Evolutionary conservation across 257 asterid genomes (phyloP).

Genomic region (Solanum clarkiae): DNA sequence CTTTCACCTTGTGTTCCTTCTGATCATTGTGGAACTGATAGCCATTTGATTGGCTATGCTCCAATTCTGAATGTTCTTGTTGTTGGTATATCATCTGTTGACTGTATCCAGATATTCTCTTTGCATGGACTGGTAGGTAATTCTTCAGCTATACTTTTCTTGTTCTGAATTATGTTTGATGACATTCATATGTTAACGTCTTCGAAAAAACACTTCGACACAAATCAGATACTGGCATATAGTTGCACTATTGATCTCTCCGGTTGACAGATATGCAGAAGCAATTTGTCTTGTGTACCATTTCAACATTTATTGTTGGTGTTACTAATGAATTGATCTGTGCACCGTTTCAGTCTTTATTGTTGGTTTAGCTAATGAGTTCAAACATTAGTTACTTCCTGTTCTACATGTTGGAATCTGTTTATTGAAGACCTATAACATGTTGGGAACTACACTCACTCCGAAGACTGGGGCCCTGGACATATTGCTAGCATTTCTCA

Average conservation of each 20-base stretch:
- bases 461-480: neutral
- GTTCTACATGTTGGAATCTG: neutral
- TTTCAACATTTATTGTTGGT: neutral
- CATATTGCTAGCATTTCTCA: neutral
- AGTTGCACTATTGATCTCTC: neutral
- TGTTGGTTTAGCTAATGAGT: neutral
- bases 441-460: neutral
- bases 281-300: neutral
- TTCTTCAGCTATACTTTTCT: slow-evolving; percentile 5
- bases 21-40: slow-evolving; percentile 61
- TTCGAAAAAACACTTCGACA: neutral
- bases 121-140: slow-evolving; percentile 95
- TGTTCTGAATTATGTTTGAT: neutral
- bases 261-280: neutral
- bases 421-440: neutral
- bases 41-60: slow-evolving; percentile 77
- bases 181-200: neutral
- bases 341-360: neutral
- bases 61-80: slow-evolving; percentile 83
- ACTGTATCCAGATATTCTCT: slow-evolving; percentile 71
- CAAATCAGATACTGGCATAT: neutral
- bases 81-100: slow-evolving; percentile 70
- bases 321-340: neutral
- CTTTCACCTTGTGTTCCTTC: slow-evolving; percentile 72
- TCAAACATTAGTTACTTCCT: neutral